Base-by-base conservation (phyloP, 2,329 filamentous ascomycete genomes). In the Helminthosporium solani region DNA sequence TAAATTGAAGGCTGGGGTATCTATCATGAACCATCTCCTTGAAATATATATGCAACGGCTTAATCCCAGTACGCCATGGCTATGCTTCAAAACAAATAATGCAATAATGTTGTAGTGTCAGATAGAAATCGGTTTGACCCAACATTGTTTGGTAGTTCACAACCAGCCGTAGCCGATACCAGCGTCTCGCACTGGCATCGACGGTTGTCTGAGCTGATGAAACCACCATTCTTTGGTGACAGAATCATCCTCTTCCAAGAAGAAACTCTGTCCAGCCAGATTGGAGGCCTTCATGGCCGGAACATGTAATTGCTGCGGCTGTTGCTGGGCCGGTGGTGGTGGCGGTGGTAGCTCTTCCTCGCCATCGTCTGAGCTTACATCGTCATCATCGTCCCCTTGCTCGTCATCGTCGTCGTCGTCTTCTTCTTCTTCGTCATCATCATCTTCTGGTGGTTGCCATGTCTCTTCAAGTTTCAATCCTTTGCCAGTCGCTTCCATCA, bases 401-500 rank as follows among this genome's bases (percentile, higher is more conserved):
- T 48, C 57, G 9, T 73, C 71, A 8, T 77, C 78, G 0, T 81
- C 82, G 1, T 81, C 81, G 0, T 63, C 59, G 2, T 61, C 63
- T 25, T 25, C 23, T 25, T 5, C 6, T 25, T n/a, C n/a, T 2
- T 74, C 71, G 1, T 68, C 67, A 1, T 68, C 67, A 1, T 59
- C 52, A 11, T 64, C 59, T 37, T 66, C 62, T 3, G 84, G 85
- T 15, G 78, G 87, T 67, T 82, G 85, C 87, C 79, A 92, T 0
- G 87, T 87, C 66, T 91, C 87, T 68, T 92, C 88, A 3, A 94
- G 74, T 66, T 90, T 92, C 56, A 92, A 73, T 0, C 88, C 87
- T 67, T 89, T 88, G 46, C 87, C 87, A 15, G 73, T 76, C 2
- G 78, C 73, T 43, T 63, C 55, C 52, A 78, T 76, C 6, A 55